Base-by-base conservation (phyloP, 2,329 filamentous ascomycete genomes). In the Cladophialophora psammophila region DNA sequence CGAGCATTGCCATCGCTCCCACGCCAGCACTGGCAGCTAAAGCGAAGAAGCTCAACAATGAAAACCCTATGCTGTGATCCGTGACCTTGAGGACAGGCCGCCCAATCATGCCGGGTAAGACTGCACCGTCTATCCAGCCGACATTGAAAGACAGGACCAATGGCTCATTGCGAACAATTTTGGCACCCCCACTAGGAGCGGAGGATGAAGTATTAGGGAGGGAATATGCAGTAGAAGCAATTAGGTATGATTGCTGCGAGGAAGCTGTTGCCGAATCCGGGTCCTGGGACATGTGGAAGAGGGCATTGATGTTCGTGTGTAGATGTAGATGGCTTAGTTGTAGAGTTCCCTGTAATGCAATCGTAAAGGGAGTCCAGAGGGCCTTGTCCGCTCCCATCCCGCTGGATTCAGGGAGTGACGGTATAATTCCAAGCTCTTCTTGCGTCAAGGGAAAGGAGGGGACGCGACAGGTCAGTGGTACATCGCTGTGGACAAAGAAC, bases 401-500 rank as follows among this genome's bases (percentile, higher is more conserved):
- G 15, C 61, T 58, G 15, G 65, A 48, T 45, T 59, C 66, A 18
- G 64, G 61, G 15, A 71, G 64, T 34, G 68, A 74, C 64, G 64
- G 70, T 32, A 55, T 62, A 36, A 69, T 67, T n/a, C 61, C 67
- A 42, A 63, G 42, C 34, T 61, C 60, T 55, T 68, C 62, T 40
- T 69, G 60, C 1, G 80, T 76, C 1, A 87, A 80, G 0, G 94
- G 94, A 7, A 90, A 89, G 0, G 92, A 88, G 34, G 94, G 93
- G 13, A 98, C 87, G 60, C 95, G 94, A 80, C 95, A 99, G 63
- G 93, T 89, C 58, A 98, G 85, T 9, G 95, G 95, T 18, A 93
- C 94, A 80, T 99, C 95, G 82, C 91, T 93, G 85, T 98, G 95
- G 78, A 98, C 90, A 85, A 98, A 98, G 85, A 97, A 98, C 82